Conservation (phyloP, 192 early-diverging fungal species). For the Coemansia sp. region DNA sequence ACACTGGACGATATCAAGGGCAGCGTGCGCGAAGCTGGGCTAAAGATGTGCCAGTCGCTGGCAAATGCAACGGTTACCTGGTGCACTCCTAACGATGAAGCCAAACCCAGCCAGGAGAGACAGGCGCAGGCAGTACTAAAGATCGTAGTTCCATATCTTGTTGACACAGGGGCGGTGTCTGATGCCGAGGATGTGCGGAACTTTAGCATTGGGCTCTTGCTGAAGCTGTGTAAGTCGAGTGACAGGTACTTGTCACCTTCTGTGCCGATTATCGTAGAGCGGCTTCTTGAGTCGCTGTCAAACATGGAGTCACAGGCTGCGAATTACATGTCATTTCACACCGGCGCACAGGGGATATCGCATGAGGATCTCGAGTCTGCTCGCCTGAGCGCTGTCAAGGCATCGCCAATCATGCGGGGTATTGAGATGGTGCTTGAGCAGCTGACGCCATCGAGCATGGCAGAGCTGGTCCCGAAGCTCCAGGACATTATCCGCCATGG, state of each 20-base stretch:
- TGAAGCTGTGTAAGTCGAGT: slow-evolving; percentile 80
- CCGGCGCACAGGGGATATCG: slow-evolving; percentile 81
- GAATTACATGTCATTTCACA: slow-evolving; percentile 91
- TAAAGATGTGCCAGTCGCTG: slow-evolving; percentile 75
- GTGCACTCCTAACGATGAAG: slow-evolving; percentile 58
- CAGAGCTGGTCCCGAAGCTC: slow-evolving; percentile 66
- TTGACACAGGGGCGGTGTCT: slow-evolving; percentile 71
- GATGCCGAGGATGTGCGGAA: slow-evolving; percentile 85
- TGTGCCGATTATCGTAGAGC: slow-evolving; percentile 68
- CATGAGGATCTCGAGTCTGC: slow-evolving; percentile 82
- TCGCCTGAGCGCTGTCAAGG: slow-evolving; percentile 77
- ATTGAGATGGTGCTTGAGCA: slow-evolving; percentile 77
- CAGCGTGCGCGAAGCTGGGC: slow-evolving; percentile 80
- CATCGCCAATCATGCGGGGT: slow-evolving; percentile 94
- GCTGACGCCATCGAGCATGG: slow-evolving; percentile 70
- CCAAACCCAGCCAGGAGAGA: slow-evolving; percentile 45
- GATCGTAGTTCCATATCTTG: slow-evolving; percentile 85
- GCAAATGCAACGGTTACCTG: slow-evolving; percentile 81
- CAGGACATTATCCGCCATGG: slow-evolving; percentile 74
- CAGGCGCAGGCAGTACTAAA: slow-evolving; percentile 71
- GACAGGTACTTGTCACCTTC: slow-evolving; percentile 73
- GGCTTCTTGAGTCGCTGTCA: slow-evolving; percentile 81
- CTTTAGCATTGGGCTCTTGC: slow-evolving; percentile 76
- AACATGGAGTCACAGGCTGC: slow-evolving; percentile 68
- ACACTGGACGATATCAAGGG: slow-evolving; percentile 94